Conservation (phyloP, 441 rosid genomes). For the Adansonia gregorii region DNA sequence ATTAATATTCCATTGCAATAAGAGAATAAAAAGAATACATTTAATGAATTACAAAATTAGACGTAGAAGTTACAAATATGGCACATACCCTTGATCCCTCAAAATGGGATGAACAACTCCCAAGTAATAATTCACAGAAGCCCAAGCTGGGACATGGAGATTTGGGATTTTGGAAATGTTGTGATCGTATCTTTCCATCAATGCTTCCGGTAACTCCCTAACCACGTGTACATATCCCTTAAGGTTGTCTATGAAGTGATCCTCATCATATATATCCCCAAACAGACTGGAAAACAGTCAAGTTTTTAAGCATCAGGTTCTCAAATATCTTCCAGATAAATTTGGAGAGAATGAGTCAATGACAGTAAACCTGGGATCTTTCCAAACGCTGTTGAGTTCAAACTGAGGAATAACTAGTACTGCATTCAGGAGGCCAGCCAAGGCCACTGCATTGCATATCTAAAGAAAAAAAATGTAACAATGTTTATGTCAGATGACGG, state of each 20-base stretch:
- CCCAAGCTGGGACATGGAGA: slow-evolving; percentile 81
- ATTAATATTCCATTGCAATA: slow-evolving; percentile 8
- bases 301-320: slow-evolving; percentile 14
- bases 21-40: background rate
- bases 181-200: slow-evolving; percentile 62
- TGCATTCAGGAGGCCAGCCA: slow-evolving; percentile 89
- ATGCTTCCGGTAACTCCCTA: slow-evolving; percentile 65
- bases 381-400: slow-evolving; percentile 82
- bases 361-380: slow-evolving; percentile 71
- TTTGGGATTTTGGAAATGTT: slow-evolving; percentile 64
- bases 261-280: slow-evolving; percentile 81
- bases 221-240: slow-evolving; percentile 74
- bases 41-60: background rate
- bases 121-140: slow-evolving; percentile 62
- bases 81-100: slow-evolving; percentile 67
- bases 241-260: slow-evolving; percentile 72
- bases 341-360: slow-evolving; percentile 6
- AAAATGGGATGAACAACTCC: slow-evolving; percentile 70
- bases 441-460: slow-evolving; percentile 98
- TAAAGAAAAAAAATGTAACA: slow-evolving; percentile 35
- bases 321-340: slow-evolving; percentile 3
- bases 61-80: background rate
- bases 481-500: background rate
- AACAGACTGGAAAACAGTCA: slow-evolving; percentile 60
- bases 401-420: slow-evolving; percentile 76